These are phyloP conservation scores for Solanum infundibuliforme DNA, from an alignment of 257 asterid genomes.

Conservation along the genomic window DNA sequence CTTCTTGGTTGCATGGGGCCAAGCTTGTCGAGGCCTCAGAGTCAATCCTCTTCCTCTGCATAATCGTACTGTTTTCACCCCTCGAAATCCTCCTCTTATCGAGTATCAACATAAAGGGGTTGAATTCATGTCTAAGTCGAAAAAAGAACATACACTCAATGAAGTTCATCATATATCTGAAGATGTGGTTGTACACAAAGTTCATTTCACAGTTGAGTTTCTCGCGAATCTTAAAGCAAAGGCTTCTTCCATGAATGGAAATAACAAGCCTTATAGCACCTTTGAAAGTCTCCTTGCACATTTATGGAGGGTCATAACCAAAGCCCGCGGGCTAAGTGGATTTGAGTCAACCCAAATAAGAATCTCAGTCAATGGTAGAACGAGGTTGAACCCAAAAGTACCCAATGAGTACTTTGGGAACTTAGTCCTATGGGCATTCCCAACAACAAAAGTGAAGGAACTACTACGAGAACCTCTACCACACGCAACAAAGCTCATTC, in stretches of 20 bases:
- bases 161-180: conserved; percentile 17
- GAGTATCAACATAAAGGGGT: conserved; percentile 58
- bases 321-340: conserved; percentile 44
- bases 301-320: conserved; percentile 61
- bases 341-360: conserved; percentile 42
- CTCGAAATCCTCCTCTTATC: conserved; percentile 32
- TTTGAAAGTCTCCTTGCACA: conserved; percentile 73
- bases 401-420: conserved; percentile 69
- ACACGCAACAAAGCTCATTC: conserved; percentile 50
- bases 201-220: conserved; percentile 45
- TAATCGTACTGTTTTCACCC: conserved; percentile 42
- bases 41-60: conserved; percentile 37
- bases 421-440: conserved; percentile 73
- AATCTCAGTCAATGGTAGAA: conserved; percentile 65
- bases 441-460: conserved; percentile 29
- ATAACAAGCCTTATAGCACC: conserved; percentile 50
- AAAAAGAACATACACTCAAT: conserved; percentile 20
- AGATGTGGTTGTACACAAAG: conserved; percentile 35
- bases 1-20: conserved; percentile 77
- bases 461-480: conserved; percentile 32
- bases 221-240: conserved; percentile 42
- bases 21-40: conserved; percentile 36
- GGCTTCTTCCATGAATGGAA: conserved; percentile 31
- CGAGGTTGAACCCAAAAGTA: conserved; percentile 42
- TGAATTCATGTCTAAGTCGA: conserved; percentile 26